Evolutionary conservation across 2,329 filamentous ascomycete species (phyloP), one percentile per base, ranked within the genome.

Genomic region (Xenosphaeropsis pyriputrescens): DNA sequence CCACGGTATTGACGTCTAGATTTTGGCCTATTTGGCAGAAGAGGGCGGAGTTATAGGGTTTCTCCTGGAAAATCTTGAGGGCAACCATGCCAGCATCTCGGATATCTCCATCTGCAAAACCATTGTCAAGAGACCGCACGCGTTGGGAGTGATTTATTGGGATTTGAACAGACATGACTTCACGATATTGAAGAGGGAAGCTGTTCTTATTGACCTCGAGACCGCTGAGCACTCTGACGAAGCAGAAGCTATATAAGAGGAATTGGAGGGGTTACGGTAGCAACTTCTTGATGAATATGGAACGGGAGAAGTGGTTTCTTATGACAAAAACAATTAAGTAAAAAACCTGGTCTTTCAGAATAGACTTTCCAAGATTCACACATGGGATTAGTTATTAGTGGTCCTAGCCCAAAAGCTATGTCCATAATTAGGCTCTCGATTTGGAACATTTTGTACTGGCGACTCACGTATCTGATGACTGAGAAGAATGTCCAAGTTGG

Each of bases 91-190:
- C 22, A 45, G 31, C 2, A 39, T 42, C 2, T 46, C 45, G 7
- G 57, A 61, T 35, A 32, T 59, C 6, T 19, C 16, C 4, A 36
- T 41, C 1, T 62, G 57, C 43, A 43, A 47, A 31, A 17, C 15
- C 5, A 40, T 41, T 13, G 41, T 62, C 14, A 12, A 13, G n/a
- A 44, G 43, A 37, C 44, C 62, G 38, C 59, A 63, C 44, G 9
- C 26, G 2, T 40, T 61, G n/a, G 51, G 53, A 0, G 53, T 62
- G 29, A 44, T 49, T 39, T 56, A 61, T 42, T 55, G 55, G 3
- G 57, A 62, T 45, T 44, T 59, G 36, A 60, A 61, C 41, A 54
- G 49, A 39, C 43, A 58, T 40, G 60, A 60, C 39, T 57, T 62
- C 38, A 49, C 62, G 11, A 39, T 62, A 5, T 43, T 26, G 2